Base-by-base conservation (phyloP, 345 rosid species). In the Clarkia xantiana region DNA sequence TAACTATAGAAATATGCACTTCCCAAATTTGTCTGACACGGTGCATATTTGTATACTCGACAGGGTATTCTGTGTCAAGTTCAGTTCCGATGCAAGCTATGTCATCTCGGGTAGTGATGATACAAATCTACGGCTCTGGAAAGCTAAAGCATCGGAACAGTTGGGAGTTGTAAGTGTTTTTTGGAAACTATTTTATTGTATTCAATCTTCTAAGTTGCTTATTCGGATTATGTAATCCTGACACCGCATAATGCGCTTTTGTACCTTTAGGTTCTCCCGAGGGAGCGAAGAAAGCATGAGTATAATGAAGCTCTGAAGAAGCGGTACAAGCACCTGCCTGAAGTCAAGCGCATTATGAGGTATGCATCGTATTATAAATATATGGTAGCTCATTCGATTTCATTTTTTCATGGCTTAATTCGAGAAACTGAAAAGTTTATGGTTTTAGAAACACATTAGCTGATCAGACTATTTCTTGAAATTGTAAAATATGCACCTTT, bases 121-220 rank as follows among this genome's bases (percentile, higher is more conserved):
- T 59, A 82, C 95, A 18, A 93, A 93, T 64, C 76, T 93, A 51
- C 75, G 96, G 73, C 62, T 93, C 52, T 87, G 99, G 96, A 93
- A 93, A 76, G 94, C 99, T 53, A 93, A 82, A 62, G 96, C 96
- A 29, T 84, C 99, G 3, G 99, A 93, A 53, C 99, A 87, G 67
- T 20, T 84, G 64, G 99, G 99, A 73, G 86, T 93, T 52, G 97
- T 90, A 79, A 81, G 91, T 51, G 38, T 22, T 44, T 36, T 22
- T 29, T 40, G 40, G 6, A 17, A 18, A 15, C 14, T 9, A 11
- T 11, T n/a, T 40, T 17, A 18, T 52, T 16, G 23, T 18, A 40
- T 36, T 44, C 0, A 36, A 14, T 44, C 43, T 6, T 11, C 11
- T 7, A 16, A 43, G 12, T 14, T 14, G 29, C 18, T 15, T 42